A percentile compares a stretch with the other conserved stretches of the same genome.
Conservation (phyloP, 2,329 filamentous ascomycete species). For the Alternaria ventricosa region DNA sequence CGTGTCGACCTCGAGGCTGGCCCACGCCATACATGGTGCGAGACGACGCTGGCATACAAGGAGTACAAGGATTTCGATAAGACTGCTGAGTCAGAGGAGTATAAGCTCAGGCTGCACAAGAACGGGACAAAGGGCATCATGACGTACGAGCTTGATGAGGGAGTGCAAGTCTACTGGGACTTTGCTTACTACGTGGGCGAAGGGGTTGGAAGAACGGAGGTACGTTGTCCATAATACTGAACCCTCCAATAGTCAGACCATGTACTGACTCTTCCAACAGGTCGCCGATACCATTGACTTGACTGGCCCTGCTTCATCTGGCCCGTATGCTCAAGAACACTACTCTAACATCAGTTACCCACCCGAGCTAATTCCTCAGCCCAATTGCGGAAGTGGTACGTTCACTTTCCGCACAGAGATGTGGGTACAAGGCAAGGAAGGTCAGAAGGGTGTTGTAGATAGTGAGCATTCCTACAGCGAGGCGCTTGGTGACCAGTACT, state of each 20-base stretch:
- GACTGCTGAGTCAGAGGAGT: constrained; percentile 8
- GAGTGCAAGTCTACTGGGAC: constrained; percentile 19
- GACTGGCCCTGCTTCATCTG: constrained; percentile 12
- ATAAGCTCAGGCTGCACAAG: constrained; percentile 26
- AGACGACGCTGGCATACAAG: constrained; percentile 22
- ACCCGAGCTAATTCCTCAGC: constrained; percentile 10
- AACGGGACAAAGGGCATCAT: constrained; percentile 22
- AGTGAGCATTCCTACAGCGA: constrained; percentile 12
- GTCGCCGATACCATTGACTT: constrained; percentile 12
- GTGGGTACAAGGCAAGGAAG: constrained; percentile 13
- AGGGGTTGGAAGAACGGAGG: constrained; percentile 5
- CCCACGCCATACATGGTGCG: constrained; percentile 23
- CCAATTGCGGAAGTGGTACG: constrained; percentile 15
- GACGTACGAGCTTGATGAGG: constrained; percentile 22
- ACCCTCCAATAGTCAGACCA: neutral
- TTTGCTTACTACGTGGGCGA: constrained; percentile 19
- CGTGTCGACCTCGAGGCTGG: constrained; percentile 7
- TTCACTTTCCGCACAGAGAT: constrained; percentile 24
- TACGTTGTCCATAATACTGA: neutral
- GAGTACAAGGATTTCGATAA: constrained; percentile 8
- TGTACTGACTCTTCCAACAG: neutral
- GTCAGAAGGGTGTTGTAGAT: constrained; percentile 13
- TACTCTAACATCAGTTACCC: constrained; percentile 7
- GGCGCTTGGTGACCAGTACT: constrained; percentile 13
- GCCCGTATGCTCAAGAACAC: constrained; percentile 4